phyloP scores from a whole-genome alignment of 2,329 filamentous ascomycete species.

The Cylindrodendrum hubeiense region DNA sequence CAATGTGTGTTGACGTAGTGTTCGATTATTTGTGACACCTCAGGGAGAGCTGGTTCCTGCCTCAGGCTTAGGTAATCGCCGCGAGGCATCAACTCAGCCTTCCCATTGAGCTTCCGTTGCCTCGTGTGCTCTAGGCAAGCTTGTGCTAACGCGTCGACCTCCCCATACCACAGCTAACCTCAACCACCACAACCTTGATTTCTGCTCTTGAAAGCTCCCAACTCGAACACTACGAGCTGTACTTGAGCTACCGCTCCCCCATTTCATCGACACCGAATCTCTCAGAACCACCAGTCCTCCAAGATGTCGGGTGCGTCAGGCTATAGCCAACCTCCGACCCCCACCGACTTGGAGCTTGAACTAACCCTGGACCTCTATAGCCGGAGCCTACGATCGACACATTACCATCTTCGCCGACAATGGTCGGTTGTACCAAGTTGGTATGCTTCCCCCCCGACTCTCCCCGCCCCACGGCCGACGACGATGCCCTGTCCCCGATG shows the following conservation, averaged over 20 bases:
- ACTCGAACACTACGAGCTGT: conserved; percentile 21
- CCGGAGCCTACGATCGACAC: conserved; percentile 94
- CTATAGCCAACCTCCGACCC: conserved; percentile 30
- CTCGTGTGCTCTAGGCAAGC: conserved; percentile 59
- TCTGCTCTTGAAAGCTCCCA: conserved; percentile 20
- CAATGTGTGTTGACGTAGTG: neutral
- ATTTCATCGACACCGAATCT: conserved; percentile 14
- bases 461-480: conserved; percentile 14
- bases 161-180: conserved; percentile 43
- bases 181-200: conserved; percentile 34
- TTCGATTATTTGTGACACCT: conserved; percentile 17
- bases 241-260: conserved; percentile 28
- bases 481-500: conserved; percentile 28
- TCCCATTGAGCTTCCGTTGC: conserved; percentile 48
- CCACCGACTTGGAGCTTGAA: conserved; percentile 30
- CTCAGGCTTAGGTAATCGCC: conserved; percentile 46
- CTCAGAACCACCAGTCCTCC: conserved; percentile 44
- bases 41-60: conserved; percentile 37
- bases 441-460: conserved; percentile 65
- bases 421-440: conserved; percentile 98
- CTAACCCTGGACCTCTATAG: conserved; percentile 47
- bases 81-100: conserved; percentile 51
- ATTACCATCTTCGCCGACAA: conserved; percentile 99
- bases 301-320: conserved; percentile 65
- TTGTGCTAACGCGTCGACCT: conserved; percentile 59